Base-by-base conservation (phyloP, 345 rosid species). In the Theobroma cacao region DNA sequence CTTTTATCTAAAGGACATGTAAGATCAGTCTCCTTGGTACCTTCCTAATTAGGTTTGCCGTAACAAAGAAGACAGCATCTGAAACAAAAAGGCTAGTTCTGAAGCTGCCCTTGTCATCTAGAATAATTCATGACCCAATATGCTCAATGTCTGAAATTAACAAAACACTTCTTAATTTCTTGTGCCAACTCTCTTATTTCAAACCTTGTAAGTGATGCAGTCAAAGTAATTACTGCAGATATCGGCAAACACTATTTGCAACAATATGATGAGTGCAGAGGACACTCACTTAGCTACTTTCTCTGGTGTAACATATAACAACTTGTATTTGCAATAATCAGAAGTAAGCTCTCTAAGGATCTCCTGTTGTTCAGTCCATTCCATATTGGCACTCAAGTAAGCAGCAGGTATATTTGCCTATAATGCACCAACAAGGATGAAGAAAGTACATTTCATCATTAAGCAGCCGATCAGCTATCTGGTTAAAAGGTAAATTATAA, bases 251-350 rank as follows among this genome's bases (percentile, higher is more conserved):
- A 30, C 56, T 20, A 58, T 4, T 26, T 71, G 28, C 43, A 83
- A 33, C 28, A 30, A 41, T 20, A 62, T 61, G 24, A 72, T 7
- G 12, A 66, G 78, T 61, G 55, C 13, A 30, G 50, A 68, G 36
- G 61, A 81, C 53, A 89, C 97, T 93, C 84, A 95, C 99, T 84
- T 93, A 30, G 99, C 99, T 80, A 96, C 99, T 85, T 96, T 96
- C 86, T 96, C 99, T 63, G 99, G 99, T 5, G 99, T 96, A 80
- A 94, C 98, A 81, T 91, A 96, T 81, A 96, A 83, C 80, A 96
- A 79, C 90, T 85, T 96, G 91, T 85, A 96, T 87, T 90, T 92
- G 74, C 94, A 90, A 82, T 83, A 85, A 86, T 92, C 98, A 64
- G 93, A 89, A 79, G 80, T 84, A 78, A 96, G 88, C 87, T 96